Evolutionary conservation across 495 filamentous ascomycete species (phyloP).

Genomic region (Tuber aestivum): DNA sequence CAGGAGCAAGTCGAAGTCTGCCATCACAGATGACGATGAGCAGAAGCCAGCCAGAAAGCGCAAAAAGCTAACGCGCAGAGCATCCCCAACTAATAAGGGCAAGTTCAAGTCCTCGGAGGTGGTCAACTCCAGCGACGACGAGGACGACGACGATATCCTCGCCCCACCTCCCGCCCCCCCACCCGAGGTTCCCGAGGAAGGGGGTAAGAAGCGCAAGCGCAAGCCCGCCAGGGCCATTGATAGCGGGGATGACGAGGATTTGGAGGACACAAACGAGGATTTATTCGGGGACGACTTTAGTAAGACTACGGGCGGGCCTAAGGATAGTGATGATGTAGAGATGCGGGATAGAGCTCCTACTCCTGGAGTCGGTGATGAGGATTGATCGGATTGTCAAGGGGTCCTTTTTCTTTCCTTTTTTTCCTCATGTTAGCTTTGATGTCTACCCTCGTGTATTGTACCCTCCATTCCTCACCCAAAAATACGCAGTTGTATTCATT

Average conservation of each 20-base stretch:
- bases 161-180: constrained; percentile 2
- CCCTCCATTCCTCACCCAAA: not conserved
- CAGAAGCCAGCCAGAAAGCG: constrained; percentile 56
- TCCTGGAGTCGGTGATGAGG: constrained; percentile 27
- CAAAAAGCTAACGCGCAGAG: constrained; percentile 53
- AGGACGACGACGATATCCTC: constrained; percentile 45
- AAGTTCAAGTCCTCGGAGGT: constrained; percentile 79
- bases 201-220: constrained; percentile 28
- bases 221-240: constrained; percentile 33
- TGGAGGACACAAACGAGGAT: constrained; percentile 30
- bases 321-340: constrained; percentile 29
- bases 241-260: constrained; percentile 37
- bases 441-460: not conserved
- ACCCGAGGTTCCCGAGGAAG: constrained; percentile 13
- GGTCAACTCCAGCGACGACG: constrained; percentile 65
- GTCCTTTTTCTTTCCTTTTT: not conserved
- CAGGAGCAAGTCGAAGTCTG: constrained; percentile 41
- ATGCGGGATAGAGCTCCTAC: constrained; percentile 35
- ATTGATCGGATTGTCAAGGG: constrained; percentile 21
- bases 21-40: constrained; percentile 49
- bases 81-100: constrained; percentile 38
- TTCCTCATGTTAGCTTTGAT: not conserved
- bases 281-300: constrained; percentile 31
- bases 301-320: constrained; percentile 17
- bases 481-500: not conserved